A percentile compares a stretch with the other conserved stretches of the same genome.
Evolutionary conservation across 768 basidiomycete species (phyloP).

Genomic region (Daedaleopsis nitida): DNA sequence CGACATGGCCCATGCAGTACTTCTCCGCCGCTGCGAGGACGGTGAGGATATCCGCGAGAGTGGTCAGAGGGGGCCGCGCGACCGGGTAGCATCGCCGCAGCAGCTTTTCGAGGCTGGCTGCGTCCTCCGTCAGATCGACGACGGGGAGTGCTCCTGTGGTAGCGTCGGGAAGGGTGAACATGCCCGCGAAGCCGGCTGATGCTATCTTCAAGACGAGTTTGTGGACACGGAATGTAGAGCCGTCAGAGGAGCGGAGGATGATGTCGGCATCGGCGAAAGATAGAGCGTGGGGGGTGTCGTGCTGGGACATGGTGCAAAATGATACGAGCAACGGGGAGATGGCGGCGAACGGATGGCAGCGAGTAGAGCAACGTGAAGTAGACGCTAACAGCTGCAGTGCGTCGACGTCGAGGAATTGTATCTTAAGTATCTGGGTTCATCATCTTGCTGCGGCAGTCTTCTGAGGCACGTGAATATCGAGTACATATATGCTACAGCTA

Average conservation of each 20-base stretch:
- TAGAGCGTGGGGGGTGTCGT: no score
- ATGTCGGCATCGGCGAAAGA: constrained; percentile 26
- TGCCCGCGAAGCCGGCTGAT: constrained; percentile 6
- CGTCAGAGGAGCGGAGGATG: constrained; percentile 6
- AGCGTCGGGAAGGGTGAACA: constrained; percentile 7
- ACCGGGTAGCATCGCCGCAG: constrained; percentile 15
- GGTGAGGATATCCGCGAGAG: constrained; percentile 4
- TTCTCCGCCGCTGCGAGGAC: constrained; percentile 25
- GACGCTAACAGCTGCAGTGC: no score
- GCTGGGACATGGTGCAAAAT: no score
- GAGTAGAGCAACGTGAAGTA: no score
- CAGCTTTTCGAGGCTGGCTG: constrained; percentile 10
- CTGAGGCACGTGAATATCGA: no score
- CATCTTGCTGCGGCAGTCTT: no score
- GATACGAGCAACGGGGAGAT: no score
- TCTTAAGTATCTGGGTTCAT: no score
- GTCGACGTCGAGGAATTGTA: no score
- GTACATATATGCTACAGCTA: not conserved
- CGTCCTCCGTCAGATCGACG: constrained; percentile 9
- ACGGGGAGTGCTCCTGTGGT: not conserved
- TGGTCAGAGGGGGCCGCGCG: constrained; percentile 6
- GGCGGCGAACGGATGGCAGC: no score
- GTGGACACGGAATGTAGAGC: constrained; percentile 2
- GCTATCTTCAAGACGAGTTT: constrained; percentile 11
- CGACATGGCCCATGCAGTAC: no score